Evolutionary conservation across 2,329 filamentous ascomycete genomes (phyloP).

Genomic region (Sclerotinia sclerotiorum): DNA sequence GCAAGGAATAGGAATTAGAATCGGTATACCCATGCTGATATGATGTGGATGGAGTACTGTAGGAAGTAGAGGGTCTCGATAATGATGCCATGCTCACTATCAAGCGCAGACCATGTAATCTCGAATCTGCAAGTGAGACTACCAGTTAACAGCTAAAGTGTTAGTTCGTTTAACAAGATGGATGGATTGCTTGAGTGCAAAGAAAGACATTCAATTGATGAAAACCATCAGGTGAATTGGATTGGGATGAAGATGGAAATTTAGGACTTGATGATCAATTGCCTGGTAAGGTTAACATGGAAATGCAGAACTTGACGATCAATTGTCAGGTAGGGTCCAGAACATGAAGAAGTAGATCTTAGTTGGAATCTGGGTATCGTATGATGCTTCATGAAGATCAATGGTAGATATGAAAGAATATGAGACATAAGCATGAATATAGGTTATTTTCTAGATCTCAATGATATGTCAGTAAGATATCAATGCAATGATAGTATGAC

Average conservation of each 20-base stretch:
- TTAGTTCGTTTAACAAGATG: conserved; percentile 28
- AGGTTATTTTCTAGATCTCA: no score
- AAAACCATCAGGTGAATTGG: background rate
- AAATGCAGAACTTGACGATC: no score
- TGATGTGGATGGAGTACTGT: conserved; percentile 33
- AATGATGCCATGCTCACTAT: conserved; percentile 26
- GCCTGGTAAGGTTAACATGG: no score
- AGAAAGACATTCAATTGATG: no score
- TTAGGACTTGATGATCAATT: no score
- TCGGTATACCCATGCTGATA: conserved; percentile 37
- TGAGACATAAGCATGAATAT: background rate
- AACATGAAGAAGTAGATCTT: no score
- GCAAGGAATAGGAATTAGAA: conserved; percentile 34
- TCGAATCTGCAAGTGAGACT: background rate
- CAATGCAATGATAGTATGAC: no score
- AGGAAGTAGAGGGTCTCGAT: conserved; percentile 33
- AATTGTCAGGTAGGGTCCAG: no score
- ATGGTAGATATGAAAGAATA: background rate
- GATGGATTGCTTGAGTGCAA: background rate
- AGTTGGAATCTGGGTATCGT: background rate
- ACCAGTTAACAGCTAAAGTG: conserved; percentile 10
- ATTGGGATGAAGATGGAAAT: background rate
- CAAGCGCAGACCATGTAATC: background rate
- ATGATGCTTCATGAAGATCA: background rate
- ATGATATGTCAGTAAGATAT: no score